A percentile compares a stretch with the other conserved stretches of the same genome.
Conservation (phyloP, 2,329 filamentous ascomycete genomes). For the Purpureocillium lavendulum region DNA sequence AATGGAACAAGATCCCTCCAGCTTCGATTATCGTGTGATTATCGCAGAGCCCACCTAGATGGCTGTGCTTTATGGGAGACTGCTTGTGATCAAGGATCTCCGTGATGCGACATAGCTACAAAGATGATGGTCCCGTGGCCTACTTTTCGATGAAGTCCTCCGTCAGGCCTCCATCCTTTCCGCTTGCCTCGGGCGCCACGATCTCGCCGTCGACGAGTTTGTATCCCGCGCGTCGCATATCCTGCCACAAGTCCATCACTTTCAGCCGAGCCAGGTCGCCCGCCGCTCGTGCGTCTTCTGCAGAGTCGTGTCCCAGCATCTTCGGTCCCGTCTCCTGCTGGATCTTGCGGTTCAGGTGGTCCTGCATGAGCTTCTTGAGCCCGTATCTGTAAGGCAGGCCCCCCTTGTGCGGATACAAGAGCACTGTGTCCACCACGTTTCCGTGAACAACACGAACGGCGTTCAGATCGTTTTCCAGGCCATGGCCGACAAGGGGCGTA, state of each 20-base stretch:
- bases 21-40: no score
- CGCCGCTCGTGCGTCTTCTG: conserved; percentile 82
- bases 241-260: conserved; percentile 61
- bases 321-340: conserved; percentile 54
- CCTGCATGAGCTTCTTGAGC: conserved; percentile 65
- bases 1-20: not conserved
- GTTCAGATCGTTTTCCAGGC: conserved; percentile 92
- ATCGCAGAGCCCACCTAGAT: no score
- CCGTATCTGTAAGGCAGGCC: conserved; percentile 72
- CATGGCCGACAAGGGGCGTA: conserved; percentile 86
- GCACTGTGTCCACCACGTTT: conserved; percentile 73
- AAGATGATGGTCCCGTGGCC: no score
- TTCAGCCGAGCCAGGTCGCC: conserved; percentile 75
- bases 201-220: conserved; percentile 41
- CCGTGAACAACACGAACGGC: conserved; percentile 76
- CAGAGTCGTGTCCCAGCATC: conserved; percentile 73
- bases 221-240: conserved; percentile 62
- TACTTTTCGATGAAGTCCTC: conserved; percentile 27
- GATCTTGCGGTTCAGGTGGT: conserved; percentile 66
- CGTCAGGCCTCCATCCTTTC: conserved; percentile 19
- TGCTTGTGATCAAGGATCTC: no score
- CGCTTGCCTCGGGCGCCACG: conserved; percentile 24
- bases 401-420: conserved; percentile 70
- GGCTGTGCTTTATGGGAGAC: no score
- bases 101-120: no score